Base-by-base conservation (phyloP, 495 filamentous ascomycete genomes). In the Hypoxylon subgilvum region DNA sequence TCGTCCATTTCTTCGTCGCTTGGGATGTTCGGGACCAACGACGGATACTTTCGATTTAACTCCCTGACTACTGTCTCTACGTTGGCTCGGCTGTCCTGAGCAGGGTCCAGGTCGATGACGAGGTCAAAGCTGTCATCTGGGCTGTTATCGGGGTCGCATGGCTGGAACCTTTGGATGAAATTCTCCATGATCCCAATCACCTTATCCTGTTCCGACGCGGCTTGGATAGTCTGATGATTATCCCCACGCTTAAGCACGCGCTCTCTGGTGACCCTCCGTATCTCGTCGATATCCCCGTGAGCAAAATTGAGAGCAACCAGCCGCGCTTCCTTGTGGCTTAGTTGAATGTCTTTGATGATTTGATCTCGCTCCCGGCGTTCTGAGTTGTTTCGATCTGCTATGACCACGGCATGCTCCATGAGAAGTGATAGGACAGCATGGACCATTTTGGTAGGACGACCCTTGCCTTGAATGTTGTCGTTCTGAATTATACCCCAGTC, bases 171-270 rank as follows among this genome's bases (percentile, higher is more conserved):
- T 0, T 74, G 55, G 36, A 98, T 76, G 76, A 99, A 99, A 28
- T 91, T 91, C 57, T 96, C 87, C 94, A 99, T 97, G 66, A 99
- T 97, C 6, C 84, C 84, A 17, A 90, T 77, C 27, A 93, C 85
- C 68, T 96, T 90, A 10, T 76, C 71, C 30, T 74, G 71, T 40
- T 84, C 75, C 25, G 81, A 84, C 9, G 84, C 86, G 3, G 93
- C 89, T 52, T 93, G 92, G 64, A 99, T 99, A 8, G 93, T 97
- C 70, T 99, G 94, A 65, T 99, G 94, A 67, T 97, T 97, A 71
- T 99, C 91, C 0, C 94, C 94, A 10, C 94, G 89, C 0, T 81
- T 76, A 17, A 97, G 75, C 0, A 99, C 90, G 9, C 94, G 86
- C 36, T 85, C 78, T 36, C 84, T 86, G 0, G 90, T 96, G n/a